These are phyloP conservation scores for Omphalea diandra DNA, from an alignment of 441 rosid species.

Conservation along the genomic window DNA sequence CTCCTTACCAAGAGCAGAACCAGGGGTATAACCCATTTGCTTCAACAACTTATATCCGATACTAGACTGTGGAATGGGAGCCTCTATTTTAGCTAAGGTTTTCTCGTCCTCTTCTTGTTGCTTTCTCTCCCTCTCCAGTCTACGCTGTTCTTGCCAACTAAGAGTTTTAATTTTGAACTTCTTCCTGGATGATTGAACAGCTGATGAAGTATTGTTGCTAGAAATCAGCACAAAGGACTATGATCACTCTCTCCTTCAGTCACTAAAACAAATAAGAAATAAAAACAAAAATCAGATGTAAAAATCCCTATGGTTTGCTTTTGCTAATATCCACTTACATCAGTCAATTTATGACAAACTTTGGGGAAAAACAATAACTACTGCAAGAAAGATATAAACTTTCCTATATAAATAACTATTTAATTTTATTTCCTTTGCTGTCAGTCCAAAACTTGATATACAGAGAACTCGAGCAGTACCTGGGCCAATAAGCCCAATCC, in stretches of 20 bases:
- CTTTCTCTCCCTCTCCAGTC: constrained; percentile 67
- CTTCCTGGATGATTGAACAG: constrained; percentile 53
- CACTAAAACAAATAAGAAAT: neutral
- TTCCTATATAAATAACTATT: too few species aligned
- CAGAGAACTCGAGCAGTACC: neutral
- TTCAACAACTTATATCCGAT: constrained; percentile 85
- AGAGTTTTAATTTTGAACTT: constrained; percentile 54
- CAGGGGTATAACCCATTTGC: constrained; percentile 97
- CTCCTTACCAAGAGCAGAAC: constrained; percentile 80
- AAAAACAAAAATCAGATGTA: neutral
- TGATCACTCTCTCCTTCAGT: constrained; percentile 11
- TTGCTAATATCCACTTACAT: neutral
- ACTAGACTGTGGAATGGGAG: constrained; percentile 83
- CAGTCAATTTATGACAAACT: neutral
- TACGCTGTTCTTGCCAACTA: constrained; percentile 75
- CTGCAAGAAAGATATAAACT: neutral
- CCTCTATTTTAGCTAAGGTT: constrained; percentile 67
- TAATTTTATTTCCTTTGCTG: too few species aligned
- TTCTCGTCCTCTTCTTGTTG: constrained; percentile 80
- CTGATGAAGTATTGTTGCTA: constrained; percentile 25
- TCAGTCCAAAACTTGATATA: constrained; percentile 24
- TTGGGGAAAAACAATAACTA: neutral
- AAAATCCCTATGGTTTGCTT: neutral
- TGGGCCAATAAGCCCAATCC: constrained; percentile 8
- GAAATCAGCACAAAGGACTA: constrained; percentile 38